These are phyloP conservation scores for Hypoxylon trugodes DNA, from an alignment of 495 filamentous ascomycete species.

Conservation along the genomic window DNA sequence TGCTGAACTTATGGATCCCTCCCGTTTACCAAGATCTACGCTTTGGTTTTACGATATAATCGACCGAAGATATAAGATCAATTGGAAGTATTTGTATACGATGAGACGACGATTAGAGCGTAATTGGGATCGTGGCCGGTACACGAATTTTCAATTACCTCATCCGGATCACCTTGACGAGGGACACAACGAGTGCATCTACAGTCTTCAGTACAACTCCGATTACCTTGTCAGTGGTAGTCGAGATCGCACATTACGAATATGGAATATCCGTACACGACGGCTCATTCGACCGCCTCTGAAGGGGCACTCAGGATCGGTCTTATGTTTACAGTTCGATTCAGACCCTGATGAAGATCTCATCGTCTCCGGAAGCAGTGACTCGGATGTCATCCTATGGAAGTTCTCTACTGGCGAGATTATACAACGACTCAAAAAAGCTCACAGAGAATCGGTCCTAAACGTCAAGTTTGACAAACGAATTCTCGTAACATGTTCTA, in stretches of 20 bases:
- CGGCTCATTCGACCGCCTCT: slow-evolving; percentile 77
- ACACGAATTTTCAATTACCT: slow-evolving; percentile 86
- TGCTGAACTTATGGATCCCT: slow-evolving; percentile 31
- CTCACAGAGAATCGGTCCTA: slow-evolving; percentile 91
- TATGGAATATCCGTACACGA: slow-evolving; percentile 88
- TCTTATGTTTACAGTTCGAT: slow-evolving; percentile 96
- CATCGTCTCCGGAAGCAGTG: slow-evolving; percentile 92
- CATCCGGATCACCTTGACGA: slow-evolving; percentile 82
- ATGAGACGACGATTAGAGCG: slow-evolving; percentile 84
- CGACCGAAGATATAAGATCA: slow-evolving; percentile 63
- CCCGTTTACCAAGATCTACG: slow-evolving; percentile 43
- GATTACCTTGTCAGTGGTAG: slow-evolving; percentile 94
- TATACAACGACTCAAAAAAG: slow-evolving; percentile 73
- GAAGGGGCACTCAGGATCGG: slow-evolving; percentile 80
- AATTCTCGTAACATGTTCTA: slow-evolving; percentile 94
- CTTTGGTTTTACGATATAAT: slow-evolving; percentile 54
- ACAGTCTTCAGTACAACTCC: slow-evolving; percentile 87
- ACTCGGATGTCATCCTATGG: slow-evolving; percentile 90
- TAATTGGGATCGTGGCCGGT: slow-evolving; percentile 88
- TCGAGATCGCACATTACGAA: slow-evolving; percentile 83
- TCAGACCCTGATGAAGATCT: slow-evolving; percentile 89
- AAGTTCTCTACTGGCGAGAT: slow-evolving; percentile 87
- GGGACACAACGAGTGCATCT: slow-evolving; percentile 91
- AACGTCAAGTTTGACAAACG: slow-evolving; percentile 92
- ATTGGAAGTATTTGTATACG: slow-evolving; percentile 89